A percentile compares a stretch with the other conserved stretches of the same genome.
Evolutionary conservation across 1,284 basidiomycete genomes (phyloP).

Genomic region (Hemileia vastatrix): DNA sequence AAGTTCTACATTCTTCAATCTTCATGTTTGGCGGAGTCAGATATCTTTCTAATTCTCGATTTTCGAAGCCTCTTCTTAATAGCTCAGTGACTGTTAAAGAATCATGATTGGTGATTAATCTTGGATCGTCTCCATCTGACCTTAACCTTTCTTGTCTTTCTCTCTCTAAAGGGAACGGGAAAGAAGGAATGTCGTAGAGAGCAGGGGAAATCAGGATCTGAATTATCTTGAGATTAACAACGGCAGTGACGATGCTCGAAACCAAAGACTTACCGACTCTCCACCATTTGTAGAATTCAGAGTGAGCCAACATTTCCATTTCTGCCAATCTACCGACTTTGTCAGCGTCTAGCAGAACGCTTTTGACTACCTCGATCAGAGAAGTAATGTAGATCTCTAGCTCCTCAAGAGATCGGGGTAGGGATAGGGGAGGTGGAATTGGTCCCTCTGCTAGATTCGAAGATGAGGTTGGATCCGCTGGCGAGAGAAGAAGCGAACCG

Average conservation of each 20-base stretch:
- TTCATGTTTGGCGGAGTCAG: slow-evolving; percentile 6
- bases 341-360: background rate
- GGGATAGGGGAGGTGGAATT: background rate
- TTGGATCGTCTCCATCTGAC: no score
- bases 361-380: background rate
- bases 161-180: no score
- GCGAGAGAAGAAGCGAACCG: background rate
- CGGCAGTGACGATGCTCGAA: background rate
- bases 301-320: slow-evolving; percentile 21
- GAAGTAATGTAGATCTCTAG: background rate
- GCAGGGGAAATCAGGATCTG: background rate
- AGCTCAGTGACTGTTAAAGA: no score
- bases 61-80: slow-evolving; percentile 22
- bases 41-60: slow-evolving; percentile 20
- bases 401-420: background rate
- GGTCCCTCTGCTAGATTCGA: background rate
- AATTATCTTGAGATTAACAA: no score
- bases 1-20: background rate
- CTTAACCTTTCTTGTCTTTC: no score
- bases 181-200: no score
- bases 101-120: no score
- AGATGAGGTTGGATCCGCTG: background rate
- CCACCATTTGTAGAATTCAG: slow-evolving; percentile 27
- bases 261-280: slow-evolving; percentile 15
- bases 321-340: slow-evolving; percentile 1